Conservation (phyloP, 1,284 basidiomycete species). For the Ustilago tritici region DNA sequence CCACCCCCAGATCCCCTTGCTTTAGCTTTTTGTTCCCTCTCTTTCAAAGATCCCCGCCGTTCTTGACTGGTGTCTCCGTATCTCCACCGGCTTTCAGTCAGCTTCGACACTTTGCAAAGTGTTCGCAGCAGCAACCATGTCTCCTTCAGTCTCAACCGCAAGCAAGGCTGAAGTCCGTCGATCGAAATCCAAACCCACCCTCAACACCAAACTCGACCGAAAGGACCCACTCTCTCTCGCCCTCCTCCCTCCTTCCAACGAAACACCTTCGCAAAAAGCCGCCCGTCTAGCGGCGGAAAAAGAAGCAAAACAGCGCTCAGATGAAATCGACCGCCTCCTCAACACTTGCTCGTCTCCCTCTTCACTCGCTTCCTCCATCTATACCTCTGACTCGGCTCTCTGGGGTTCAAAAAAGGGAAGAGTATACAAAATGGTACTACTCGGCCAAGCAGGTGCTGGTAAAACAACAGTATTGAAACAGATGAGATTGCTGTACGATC, state of each 20-base stretch:
- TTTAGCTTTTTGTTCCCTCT: too few relatives aligned
- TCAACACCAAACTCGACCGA: neutral
- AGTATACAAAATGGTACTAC: conserved; percentile 41
- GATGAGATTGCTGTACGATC: conserved; percentile 60
- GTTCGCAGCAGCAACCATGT: conserved; percentile 10
- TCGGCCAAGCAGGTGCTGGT: conserved; percentile 55
- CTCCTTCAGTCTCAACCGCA: conserved; percentile 14
- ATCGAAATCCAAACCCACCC: neutral
- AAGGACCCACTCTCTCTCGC: conserved; percentile 28
- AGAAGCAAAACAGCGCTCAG: conserved; percentile 30
- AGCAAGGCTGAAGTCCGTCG: neutral
- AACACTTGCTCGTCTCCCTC: conserved; percentile 1
- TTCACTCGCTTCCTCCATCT: conserved; percentile 1
- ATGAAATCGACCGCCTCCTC: conserved; percentile 41
- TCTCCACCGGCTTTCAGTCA: too few relatives aligned
- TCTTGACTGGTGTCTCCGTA: too few relatives aligned
- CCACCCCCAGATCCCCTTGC: too few relatives aligned
- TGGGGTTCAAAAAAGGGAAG: conserved; percentile 8
- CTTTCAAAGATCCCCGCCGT: too few relatives aligned
- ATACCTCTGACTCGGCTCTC: neutral
- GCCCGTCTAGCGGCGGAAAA: conserved; percentile 15
- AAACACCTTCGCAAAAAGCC: conserved; percentile 13
- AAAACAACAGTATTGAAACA: conserved; percentile 61
- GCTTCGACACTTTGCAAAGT: too few relatives aligned
- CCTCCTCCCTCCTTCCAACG: conserved; percentile 32